Evolutionary conservation across 2,329 filamentous ascomycete species (phyloP).

Genomic region (Diaporthe batatas): DNA sequence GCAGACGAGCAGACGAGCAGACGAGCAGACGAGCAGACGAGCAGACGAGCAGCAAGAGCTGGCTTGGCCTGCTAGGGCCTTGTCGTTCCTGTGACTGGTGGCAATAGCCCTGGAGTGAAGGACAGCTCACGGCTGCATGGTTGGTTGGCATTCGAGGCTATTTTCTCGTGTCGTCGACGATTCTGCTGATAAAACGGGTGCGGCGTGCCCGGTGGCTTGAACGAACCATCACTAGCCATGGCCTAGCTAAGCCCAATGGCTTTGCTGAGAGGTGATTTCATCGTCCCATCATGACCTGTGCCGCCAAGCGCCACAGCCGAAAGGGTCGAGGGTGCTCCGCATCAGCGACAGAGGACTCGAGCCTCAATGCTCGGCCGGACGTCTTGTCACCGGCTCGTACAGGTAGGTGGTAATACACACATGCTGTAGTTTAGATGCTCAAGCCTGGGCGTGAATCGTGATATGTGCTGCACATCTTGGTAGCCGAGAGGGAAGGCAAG

Average conservation of each 20-base stretch:
- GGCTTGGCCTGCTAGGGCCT: neutral
- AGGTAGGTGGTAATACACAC: no score
- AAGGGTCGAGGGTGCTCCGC: neutral
- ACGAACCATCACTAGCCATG: neutral
- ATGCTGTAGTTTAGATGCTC: neutral
- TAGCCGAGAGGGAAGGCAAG: neutral
- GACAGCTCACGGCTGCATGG: neutral
- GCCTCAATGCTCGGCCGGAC: neutral
- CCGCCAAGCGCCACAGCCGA: constrained; percentile 11
- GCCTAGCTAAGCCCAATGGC: neutral
- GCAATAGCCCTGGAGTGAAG: neutral
- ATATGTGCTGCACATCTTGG: neutral
- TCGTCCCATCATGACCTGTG: constrained; percentile 16
- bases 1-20: no score
- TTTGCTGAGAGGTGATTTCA: constrained; percentile 10
- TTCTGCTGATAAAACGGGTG: neutral
- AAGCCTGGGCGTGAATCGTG: constrained; percentile 8
- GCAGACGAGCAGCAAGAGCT: neutral
- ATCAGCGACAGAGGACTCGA: neutral
- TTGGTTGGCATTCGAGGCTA: neutral
- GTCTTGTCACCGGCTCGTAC: neutral
- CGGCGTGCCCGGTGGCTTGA: constrained; percentile 5
- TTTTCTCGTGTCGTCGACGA: constrained; percentile 1
- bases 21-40: no score
- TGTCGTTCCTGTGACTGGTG: neutral